phyloP scores from a whole-genome alignment of 306 rosid genomes.

The Cajanus cajan region DNA sequence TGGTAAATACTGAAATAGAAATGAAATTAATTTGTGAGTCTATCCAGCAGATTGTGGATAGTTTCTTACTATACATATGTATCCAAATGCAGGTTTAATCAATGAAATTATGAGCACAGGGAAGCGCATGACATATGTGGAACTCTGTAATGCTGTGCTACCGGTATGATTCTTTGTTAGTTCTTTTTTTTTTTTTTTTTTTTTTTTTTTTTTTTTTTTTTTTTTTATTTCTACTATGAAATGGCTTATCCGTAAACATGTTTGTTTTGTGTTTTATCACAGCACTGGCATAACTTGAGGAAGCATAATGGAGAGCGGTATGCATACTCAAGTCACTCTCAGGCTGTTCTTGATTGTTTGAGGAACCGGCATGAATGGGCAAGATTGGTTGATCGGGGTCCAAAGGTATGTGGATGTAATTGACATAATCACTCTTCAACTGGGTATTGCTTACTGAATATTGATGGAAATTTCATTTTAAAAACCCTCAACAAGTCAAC shows the following conservation, averaged over 20 bases:
- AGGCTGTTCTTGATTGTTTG: conserved; percentile 96
- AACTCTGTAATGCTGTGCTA: conserved; percentile 87
- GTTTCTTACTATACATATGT: conserved; percentile 30
- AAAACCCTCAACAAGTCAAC: conserved; percentile 1
- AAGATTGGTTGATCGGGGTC: conserved; percentile 93
- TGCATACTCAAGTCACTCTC: conserved; percentile 95
- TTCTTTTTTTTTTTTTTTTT: conserved; percentile 15
- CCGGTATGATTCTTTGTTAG: conserved; percentile 62
- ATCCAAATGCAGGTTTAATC: conserved; percentile 68
- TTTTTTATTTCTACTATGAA: too few relatives aligned
- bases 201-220: not conserved
- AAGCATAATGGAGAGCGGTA: conserved; percentile 98
- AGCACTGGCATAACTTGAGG: conserved; percentile 98
- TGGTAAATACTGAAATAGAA: not conserved
- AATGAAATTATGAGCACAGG: conserved; percentile 97
- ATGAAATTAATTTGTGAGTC: not conserved
- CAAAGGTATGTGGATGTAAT: conserved; percentile 63
- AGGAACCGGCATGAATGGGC: conserved; percentile 98
- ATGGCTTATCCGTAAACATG: conserved; percentile 3
- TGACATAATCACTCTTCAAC: conserved; percentile 2
- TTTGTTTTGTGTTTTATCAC: conserved; percentile 38
- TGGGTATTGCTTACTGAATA: conserved; percentile 10
- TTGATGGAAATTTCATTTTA: conserved; percentile 16
- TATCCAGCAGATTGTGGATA: conserved; percentile 11
- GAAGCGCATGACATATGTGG: conserved; percentile 85